phyloP scores from a whole-genome alignment of 768 basidiomycete genomes.

The Lentinula guzmanii region DNA sequence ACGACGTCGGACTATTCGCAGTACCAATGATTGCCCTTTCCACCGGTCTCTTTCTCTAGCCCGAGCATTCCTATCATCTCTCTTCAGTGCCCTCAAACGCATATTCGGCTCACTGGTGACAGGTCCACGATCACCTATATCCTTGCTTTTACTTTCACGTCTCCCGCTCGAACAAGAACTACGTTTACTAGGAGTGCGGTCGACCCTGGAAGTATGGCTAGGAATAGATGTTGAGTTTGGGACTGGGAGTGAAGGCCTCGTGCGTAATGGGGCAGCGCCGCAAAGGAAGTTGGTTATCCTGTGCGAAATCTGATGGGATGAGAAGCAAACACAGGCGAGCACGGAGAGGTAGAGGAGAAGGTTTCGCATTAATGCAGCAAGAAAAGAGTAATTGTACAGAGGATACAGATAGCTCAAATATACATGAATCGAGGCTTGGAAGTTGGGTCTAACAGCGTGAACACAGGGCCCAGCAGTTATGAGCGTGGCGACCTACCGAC shows the following conservation, averaged over 20 bases:
- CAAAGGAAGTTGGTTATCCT: not conserved
- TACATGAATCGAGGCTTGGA: too few relatives aligned
- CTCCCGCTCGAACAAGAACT: not conserved
- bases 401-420: too few relatives aligned
- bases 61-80: not conserved
- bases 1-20: not conserved
- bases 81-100: not conserved
- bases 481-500: too few relatives aligned
- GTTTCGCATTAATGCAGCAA: too few relatives aligned
- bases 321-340: not conserved
- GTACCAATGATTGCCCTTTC: not conserved
- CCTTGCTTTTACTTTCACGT: not conserved
- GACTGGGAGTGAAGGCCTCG: not conserved
- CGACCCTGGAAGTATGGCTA: not conserved
- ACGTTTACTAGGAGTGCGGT: not conserved
- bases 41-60: not conserved
- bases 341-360: too few relatives aligned
- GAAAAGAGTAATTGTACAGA: too few relatives aligned
- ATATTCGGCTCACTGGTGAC: conserved; percentile 1
- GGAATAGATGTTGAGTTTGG: not conserved
- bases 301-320: not conserved
- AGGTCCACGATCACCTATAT: not conserved
- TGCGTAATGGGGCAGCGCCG: not conserved
- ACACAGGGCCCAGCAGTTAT: too few relatives aligned
- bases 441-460: too few relatives aligned